These are phyloP conservation scores for Coleophoma cylindrospora DNA, from an alignment of 2,329 filamentous ascomycete genomes.

Conservation along the genomic window DNA sequence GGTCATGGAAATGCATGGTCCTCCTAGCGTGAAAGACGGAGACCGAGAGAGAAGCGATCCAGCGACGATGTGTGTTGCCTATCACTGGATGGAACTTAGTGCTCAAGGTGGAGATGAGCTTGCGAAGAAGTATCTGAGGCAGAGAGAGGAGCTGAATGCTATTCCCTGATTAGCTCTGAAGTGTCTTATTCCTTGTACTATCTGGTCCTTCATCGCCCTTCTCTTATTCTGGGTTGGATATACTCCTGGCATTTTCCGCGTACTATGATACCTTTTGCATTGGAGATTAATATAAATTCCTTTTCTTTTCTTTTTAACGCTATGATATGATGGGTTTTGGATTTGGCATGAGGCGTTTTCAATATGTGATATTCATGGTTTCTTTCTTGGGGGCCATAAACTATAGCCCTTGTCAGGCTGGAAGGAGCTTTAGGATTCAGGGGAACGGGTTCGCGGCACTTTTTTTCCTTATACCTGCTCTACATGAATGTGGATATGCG, in stretches of 20 bases:
- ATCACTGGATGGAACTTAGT: slow-evolving; percentile 95
- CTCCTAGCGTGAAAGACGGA: slow-evolving; percentile 37
- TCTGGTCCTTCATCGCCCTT: too few relatives aligned
- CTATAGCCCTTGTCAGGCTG: background rate
- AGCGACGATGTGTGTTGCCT: slow-evolving; percentile 85
- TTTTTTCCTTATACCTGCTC: background rate
- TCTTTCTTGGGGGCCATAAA: too few relatives aligned
- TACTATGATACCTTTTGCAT: too few relatives aligned
- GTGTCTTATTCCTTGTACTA: background rate
- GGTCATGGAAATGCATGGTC: slow-evolving; percentile 67
- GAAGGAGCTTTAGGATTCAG: background rate
- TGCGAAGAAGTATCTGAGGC: slow-evolving; percentile 75
- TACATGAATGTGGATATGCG: background rate
- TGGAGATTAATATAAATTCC: too few relatives aligned
- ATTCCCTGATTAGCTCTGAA: slow-evolving; percentile 17
- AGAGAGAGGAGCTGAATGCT: slow-evolving; percentile 36
- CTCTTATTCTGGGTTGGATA: too few relatives aligned
- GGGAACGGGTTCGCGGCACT: background rate
- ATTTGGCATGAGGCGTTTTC: too few relatives aligned
- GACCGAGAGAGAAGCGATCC: slow-evolving; percentile 69
- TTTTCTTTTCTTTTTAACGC: too few relatives aligned
- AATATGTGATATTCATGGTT: too few relatives aligned
- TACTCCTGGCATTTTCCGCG: too few relatives aligned
- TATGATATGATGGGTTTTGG: too few relatives aligned
- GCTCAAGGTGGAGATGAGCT: slow-evolving; percentile 81